Conservation (phyloP, 805 yeast species). For the Ogataea paraovalis region DNA sequence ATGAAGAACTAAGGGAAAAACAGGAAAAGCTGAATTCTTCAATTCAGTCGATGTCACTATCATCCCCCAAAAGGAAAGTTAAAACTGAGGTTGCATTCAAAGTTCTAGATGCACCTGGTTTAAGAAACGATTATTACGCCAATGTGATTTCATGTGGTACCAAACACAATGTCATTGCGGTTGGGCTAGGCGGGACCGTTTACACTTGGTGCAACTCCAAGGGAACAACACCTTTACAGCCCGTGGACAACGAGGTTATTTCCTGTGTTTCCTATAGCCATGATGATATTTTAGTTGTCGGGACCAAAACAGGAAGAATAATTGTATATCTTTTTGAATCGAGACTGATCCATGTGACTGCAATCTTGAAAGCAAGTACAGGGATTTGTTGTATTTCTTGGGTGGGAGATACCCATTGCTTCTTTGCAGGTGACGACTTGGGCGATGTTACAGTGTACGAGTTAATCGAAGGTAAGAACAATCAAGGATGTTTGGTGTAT, state of each 20-base stretch:
- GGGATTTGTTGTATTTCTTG: slow-evolving; percentile 60
- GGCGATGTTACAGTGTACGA: slow-evolving; percentile 54
- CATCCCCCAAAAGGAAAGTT: slow-evolving; percentile 22
- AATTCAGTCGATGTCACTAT: slow-evolving; percentile 10
- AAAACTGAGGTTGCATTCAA: slow-evolving; percentile 42
- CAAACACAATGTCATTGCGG: slow-evolving; percentile 47
- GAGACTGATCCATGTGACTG: slow-evolving; percentile 15
- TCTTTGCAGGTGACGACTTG: slow-evolving; percentile 61
- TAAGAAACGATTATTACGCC: slow-evolving; percentile 74
- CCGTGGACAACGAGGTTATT: slow-evolving; percentile 39
- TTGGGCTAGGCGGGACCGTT: slow-evolving; percentile 58
- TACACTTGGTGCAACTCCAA: slow-evolving; percentile 59
- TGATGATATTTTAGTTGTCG: slow-evolving; percentile 46
- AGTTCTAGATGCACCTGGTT: slow-evolving; percentile 64
- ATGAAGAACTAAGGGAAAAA: slow-evolving; percentile 9
- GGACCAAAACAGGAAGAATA: slow-evolving; percentile 55
- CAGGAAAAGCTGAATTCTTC: slow-evolving; percentile 9
- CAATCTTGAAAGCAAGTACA: slow-evolving; percentile 28
- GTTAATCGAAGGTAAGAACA: slow-evolving; percentile 12
- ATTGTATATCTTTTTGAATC: slow-evolving; percentile 31
- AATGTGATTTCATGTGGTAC: slow-evolving; percentile 73
- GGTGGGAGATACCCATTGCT: slow-evolving; percentile 41
- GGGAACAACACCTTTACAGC: slow-evolving; percentile 43
- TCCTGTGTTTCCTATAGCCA: slow-evolving; percentile 57
- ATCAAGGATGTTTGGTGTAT: slow-evolving; percentile 3